Evolutionary conservation across 768 basidiomycete genomes (phyloP).

Genomic region (Boletus rubescentipes): DNA sequence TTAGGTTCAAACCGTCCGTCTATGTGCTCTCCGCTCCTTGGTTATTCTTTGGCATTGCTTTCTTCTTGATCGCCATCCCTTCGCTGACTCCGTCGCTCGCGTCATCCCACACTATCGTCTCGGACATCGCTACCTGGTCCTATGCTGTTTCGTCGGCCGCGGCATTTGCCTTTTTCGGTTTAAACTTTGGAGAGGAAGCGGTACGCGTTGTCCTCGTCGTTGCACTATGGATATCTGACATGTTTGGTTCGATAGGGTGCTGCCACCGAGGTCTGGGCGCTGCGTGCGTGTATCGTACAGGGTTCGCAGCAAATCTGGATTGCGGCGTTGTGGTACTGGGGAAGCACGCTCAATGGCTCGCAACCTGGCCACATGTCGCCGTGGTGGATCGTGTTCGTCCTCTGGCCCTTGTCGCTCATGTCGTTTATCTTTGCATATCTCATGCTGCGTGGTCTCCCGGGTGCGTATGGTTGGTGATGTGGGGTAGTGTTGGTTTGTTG

Average conservation of each 20-base stretch:
- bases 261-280: conserved; percentile 91
- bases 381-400: conserved; percentile 80
- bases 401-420: conserved; percentile 80
- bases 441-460: conserved; percentile 84
- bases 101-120: conserved; percentile 61
- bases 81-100: conserved; percentile 63
- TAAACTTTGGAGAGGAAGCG: conserved; percentile 97
- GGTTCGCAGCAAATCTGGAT: conserved; percentile 97
- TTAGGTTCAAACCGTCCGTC: conserved; percentile 84
- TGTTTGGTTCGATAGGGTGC: conserved; percentile 57
- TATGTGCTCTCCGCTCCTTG: conserved; percentile 86
- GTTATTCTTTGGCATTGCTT: conserved; percentile 88
- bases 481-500: neutral
- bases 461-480: conserved; percentile 37
- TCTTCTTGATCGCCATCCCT: conserved; percentile 89
- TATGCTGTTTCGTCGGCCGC: conserved; percentile 94
- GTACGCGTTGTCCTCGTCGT: conserved; percentile 40
- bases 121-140: conserved; percentile 82
- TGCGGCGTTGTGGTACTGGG: conserved; percentile 96
- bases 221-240: conserved; percentile 4
- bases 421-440: conserved; percentile 78
- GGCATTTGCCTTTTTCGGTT: conserved; percentile 89
- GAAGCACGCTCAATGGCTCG: conserved; percentile 67
- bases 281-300: conserved; percentile 90
- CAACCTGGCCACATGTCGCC: conserved; percentile 57